phyloP scores from a whole-genome alignment of 805 yeast species.

The Wickerhamomyces sydowiorum region DNA sequence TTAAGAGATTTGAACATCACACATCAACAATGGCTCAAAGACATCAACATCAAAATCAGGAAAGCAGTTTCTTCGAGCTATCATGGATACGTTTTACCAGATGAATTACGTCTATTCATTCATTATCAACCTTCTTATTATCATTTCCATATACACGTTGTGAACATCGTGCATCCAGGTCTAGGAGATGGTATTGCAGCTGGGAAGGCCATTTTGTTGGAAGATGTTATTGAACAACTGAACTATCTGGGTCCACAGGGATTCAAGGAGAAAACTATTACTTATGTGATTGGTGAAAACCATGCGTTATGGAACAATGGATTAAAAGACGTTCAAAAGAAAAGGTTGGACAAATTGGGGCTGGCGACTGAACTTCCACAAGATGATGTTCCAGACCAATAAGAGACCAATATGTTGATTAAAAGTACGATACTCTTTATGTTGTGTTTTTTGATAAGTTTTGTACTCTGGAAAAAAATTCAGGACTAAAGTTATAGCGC shows the following conservation, averaged over 20 bases:
- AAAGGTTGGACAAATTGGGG: not conserved
- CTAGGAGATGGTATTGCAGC: conserved; percentile 59
- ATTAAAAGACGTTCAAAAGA: not conserved
- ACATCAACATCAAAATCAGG: conserved; percentile 39
- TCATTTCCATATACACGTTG: conserved; percentile 91
- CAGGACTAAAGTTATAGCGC: too few species aligned
- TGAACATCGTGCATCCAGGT: conserved; percentile 65
- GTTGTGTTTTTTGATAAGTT: too few species aligned
- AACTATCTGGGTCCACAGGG: conserved; percentile 49
- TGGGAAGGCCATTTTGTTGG: conserved; percentile 80
- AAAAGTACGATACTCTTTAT: too few species aligned
- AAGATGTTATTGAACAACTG: conserved; percentile 74
- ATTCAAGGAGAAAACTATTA: conserved; percentile 48
- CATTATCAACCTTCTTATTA: conserved; percentile 97
- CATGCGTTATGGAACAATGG: conserved; percentile 60
- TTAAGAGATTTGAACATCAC: conserved; percentile 62
- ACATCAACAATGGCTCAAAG: conserved; percentile 55
- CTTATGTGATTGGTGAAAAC: conserved; percentile 68
- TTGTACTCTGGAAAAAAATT: too few species aligned
- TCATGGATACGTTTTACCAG: conserved; percentile 35
- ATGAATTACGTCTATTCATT: conserved; percentile 68
- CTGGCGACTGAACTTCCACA: not conserved
- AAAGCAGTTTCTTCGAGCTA: conserved; percentile 42
- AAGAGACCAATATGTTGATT: not conserved
- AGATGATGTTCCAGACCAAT: not conserved